phyloP scores from a whole-genome alignment of 805 yeast species.

The Saturnispora dispora region DNA sequence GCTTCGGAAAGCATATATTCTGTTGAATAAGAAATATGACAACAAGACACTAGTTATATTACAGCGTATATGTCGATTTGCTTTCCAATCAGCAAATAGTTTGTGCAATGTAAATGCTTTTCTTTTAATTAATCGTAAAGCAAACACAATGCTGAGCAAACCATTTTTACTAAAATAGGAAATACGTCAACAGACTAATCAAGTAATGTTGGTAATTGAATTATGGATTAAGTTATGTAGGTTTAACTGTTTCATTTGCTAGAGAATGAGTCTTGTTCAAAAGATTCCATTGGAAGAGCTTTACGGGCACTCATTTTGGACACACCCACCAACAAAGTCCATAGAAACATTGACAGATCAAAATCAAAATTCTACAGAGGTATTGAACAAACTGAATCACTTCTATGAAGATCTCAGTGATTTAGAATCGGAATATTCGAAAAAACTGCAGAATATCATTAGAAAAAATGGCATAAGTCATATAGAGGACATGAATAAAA shows the following conservation, averaged over 20 bases:
- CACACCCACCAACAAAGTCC: conserved; percentile 3
- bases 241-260: background rate
- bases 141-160: background rate
- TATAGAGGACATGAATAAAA: conserved; percentile 7
- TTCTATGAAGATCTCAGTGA: conserved; percentile 48
- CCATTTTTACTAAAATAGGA: background rate
- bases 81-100: no score
- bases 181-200: background rate
- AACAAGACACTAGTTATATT: no score
- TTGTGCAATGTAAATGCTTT: no score
- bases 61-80: no score
- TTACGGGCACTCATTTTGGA: conserved; percentile 5
- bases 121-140: no score
- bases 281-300: background rate
- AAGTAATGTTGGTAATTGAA: background rate
- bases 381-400: conserved; percentile 41
- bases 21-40: no score
- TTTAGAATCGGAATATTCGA: conserved; percentile 67
- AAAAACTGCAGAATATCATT: conserved; percentile 39
- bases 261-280: background rate
- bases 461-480: conserved; percentile 29
- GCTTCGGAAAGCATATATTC: no score
- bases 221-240: background rate
- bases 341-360: conserved; percentile 40
- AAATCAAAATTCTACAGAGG: conserved; percentile 49